phyloP scores from a whole-genome alignment of 202 grass and related monocot genomes.

The Zoysia matrella region DNA sequence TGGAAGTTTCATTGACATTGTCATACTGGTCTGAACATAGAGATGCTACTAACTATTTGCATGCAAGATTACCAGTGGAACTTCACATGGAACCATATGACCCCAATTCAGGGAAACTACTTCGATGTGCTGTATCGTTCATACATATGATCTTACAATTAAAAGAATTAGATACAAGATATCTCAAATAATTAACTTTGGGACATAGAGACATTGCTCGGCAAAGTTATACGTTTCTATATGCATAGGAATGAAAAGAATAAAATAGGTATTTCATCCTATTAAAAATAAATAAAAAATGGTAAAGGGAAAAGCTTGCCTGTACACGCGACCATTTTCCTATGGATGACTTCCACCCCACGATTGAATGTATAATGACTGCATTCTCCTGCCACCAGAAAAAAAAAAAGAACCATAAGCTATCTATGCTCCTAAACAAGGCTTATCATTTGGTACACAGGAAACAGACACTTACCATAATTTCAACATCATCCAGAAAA shows the following conservation, averaged over 20 bases:
- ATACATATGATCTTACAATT: constrained; percentile 1
- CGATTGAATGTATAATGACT: constrained; percentile 94
- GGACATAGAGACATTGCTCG: neutral
- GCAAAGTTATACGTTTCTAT: neutral
- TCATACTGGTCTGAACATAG: neutral
- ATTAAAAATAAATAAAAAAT: constrained; percentile 8
- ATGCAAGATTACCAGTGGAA: neutral
- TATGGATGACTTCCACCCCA: constrained; percentile 97
- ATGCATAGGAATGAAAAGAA: neutral
- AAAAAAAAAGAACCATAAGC: constrained; percentile 24
- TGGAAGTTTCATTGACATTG: neutral
- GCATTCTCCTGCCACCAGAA: constrained; percentile 89
- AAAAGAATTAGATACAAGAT: neutral
- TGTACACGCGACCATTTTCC: constrained; percentile 99
- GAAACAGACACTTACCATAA: constrained; percentile 67
- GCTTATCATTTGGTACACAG: constrained; percentile 13
- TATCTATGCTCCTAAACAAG: constrained; percentile 31
- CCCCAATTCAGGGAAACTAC: neutral
- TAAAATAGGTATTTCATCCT: neutral
- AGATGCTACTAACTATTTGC: neutral
- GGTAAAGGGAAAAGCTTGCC: constrained; percentile 54
- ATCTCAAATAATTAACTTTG: constrained; percentile 3
- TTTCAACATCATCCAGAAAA: constrained; percentile 98
- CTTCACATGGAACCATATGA: constrained; percentile 24
- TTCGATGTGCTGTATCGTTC: neutral